Conservation (phyloP, 768 basidiomycete species). For the Pleurotus cornucopiae region DNA sequence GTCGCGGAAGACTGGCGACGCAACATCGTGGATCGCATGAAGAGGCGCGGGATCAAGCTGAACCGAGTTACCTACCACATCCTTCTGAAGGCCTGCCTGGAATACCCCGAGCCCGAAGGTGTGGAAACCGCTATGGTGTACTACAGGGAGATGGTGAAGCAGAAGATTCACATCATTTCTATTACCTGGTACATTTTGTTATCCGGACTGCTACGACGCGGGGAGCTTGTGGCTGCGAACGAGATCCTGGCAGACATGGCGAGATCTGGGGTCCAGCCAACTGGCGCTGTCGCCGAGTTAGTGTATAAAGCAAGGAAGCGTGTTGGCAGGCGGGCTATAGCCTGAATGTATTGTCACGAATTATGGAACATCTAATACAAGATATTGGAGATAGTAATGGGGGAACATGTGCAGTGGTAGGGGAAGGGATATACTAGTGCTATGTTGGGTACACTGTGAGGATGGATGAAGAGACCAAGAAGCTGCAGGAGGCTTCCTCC, state of each 20-base stretch:
- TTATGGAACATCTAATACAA: background rate
- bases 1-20: constrained; percentile 42
- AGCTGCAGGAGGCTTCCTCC: constrained; percentile 5
- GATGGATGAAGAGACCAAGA: constrained; percentile 2
- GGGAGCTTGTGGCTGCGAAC: constrained; percentile 58
- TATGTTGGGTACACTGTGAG: background rate
- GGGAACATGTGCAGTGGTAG: background rate
- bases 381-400: background rate
- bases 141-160: constrained; percentile 56
- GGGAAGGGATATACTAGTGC: background rate
- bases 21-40: constrained; percentile 58
- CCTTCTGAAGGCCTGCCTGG: constrained; percentile 65
- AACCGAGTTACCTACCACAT: constrained; percentile 73
- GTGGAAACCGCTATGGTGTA: constrained; percentile 52
- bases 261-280: constrained; percentile 37
- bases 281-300: constrained; percentile 41
- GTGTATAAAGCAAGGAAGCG: constrained; percentile 44
- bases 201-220: constrained; percentile 52
- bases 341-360: background rate
- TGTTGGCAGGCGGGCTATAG: constrained; percentile 3
- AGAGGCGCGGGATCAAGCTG: constrained; percentile 44
- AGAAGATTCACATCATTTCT: constrained; percentile 41
- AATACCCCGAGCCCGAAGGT: constrained; percentile 44
- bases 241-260: constrained; percentile 62
- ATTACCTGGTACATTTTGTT: constrained; percentile 81